A percentile compares a stretch with the other conserved stretches of the same genome.
These are phyloP conservation scores for Globisporangium acanthophoron DNA, from an alignment of 352 stramenopile species.

Conservation along the genomic window DNA sequence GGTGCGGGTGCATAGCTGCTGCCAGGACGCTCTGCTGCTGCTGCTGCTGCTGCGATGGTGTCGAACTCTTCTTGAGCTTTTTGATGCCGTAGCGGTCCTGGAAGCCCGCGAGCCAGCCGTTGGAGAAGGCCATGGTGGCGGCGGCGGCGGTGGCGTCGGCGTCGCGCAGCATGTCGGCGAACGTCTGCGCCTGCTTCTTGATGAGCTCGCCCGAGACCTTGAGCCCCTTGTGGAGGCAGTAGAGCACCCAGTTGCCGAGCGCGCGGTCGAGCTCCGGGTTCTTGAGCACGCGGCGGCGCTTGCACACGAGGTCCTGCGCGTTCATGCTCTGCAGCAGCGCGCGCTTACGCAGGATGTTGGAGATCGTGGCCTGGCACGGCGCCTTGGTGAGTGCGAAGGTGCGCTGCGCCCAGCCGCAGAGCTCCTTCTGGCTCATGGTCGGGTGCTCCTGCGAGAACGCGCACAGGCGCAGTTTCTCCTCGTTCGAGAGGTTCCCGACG, in stretches of 20 bases:
- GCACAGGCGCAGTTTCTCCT: constrained; percentile 48
- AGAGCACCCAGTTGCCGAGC: constrained; percentile 42
- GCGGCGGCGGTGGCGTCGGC: not conserved
- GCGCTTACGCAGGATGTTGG: constrained; percentile 41
- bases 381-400: constrained; percentile 33
- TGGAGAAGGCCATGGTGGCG: constrained; percentile 44
- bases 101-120: constrained; percentile 55
- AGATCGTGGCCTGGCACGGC: constrained; percentile 57
- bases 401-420: constrained; percentile 46
- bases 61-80: not conserved
- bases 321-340: constrained; percentile 32
- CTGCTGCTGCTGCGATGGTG: not conserved
- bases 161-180: constrained; percentile 28
- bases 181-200: constrained; percentile 28
- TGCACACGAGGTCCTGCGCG: constrained; percentile 30
- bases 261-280: constrained; percentile 45
- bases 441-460: constrained; percentile 46
- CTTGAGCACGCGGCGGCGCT: constrained; percentile 35
- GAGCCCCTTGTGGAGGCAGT: constrained; percentile 22
- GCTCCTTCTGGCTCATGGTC: constrained; percentile 37
- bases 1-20: too few relatives aligned
- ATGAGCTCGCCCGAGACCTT: constrained; percentile 24
- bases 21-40: not conserved
- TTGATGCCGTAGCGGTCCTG: constrained; percentile 34
- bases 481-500: constrained; percentile 47